phyloP scores from a whole-genome alignment of 345 rosid genomes.

The Rhodomyrtus tomentosa region DNA sequence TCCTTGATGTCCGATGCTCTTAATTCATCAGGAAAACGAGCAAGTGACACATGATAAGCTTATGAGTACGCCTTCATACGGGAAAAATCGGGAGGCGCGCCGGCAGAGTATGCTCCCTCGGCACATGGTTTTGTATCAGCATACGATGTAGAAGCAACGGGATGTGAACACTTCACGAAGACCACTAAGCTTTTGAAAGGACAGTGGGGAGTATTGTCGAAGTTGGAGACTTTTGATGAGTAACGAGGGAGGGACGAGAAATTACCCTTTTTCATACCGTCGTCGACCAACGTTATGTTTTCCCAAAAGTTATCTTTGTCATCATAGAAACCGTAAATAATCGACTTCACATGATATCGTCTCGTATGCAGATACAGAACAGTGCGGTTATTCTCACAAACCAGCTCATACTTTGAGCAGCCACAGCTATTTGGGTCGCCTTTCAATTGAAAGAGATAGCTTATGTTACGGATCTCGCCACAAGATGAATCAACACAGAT shows the following conservation, averaged over 20 bases:
- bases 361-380: fast-evolving
- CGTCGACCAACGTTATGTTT: background rate
- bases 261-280: background rate
- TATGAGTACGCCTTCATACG: background rate
- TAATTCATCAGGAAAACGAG: background rate
- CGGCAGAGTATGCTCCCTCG: background rate
- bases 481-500: background rate
- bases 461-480: background rate
- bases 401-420: background rate
- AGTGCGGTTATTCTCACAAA: background rate
- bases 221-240: background rate
- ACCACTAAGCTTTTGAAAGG: background rate
- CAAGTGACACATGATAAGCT: background rate
- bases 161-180: background rate
- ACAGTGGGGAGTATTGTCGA: fast-evolving
- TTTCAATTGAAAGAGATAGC: background rate
- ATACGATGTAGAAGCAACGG: background rate
- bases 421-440: fast-evolving
- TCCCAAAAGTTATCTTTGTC: too few relatives aligned
- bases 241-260: background rate
- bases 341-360: background rate
- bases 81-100: background rate
- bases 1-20: too few relatives aligned
- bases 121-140: background rate
- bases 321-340: background rate